Percentiles rank a stretch among this genome's conserved stretches.
Conservation (phyloP, 2,329 filamentous ascomycete species). For the Trichoderma simmonsii region DNA sequence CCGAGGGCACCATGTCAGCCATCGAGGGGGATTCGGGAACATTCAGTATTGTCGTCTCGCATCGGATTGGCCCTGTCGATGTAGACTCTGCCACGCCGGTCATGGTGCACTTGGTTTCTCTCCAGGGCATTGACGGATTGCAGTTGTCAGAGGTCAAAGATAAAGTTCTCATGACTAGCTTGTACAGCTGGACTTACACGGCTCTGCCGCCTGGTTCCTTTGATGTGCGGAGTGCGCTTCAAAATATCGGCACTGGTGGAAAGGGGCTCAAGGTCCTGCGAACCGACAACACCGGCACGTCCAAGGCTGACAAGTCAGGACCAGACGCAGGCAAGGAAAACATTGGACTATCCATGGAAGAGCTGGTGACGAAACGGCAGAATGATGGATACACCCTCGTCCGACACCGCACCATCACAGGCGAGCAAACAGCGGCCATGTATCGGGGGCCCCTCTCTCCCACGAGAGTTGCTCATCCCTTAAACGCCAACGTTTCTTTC, state of each 20-base stretch:
- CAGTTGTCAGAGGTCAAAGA: neutral
- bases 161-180: neutral
- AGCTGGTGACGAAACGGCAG: neutral
- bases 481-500: neutral
- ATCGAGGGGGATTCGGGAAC: neutral
- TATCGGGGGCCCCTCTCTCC: neutral
- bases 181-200: neutral
- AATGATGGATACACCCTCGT: neutral
- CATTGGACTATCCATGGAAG: neutral
- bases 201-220: neutral
- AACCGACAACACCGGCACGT: neutral
- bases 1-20: neutral
- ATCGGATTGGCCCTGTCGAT: neutral
- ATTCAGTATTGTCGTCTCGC: neutral
- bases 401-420: neutral
- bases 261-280: neutral
- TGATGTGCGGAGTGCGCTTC: neutral
- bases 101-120: neutral
- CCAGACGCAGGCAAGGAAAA: neutral
- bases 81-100: neutral
- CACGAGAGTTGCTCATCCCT: neutral
- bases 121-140: neutral
- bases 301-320: neutral
- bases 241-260: neutral
- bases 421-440: neutral